Percentiles rank a stretch among this genome's conserved stretches.
Evolutionary conservation across 139 green algal species (phyloP).

Genomic region (Chlorella sp.): DNA sequence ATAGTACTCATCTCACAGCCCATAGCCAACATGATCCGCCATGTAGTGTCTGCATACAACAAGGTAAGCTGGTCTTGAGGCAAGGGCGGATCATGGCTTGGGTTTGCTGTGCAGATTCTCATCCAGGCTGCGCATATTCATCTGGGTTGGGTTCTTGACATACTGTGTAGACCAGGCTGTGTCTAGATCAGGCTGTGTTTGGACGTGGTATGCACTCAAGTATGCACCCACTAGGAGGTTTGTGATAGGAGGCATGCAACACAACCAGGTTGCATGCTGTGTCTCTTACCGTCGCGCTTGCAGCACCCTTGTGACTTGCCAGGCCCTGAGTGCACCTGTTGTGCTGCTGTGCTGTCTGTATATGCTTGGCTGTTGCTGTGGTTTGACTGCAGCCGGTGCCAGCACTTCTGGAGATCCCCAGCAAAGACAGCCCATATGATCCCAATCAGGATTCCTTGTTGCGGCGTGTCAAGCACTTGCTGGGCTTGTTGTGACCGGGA

Average conservation of each 20-base stretch:
- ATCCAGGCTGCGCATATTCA: not conserved
- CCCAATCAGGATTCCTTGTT: slow-evolving; percentile 90
- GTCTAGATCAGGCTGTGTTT: too few relatives aligned
- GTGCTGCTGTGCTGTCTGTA: not conserved
- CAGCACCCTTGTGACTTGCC: too few relatives aligned
- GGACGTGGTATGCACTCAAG: too few relatives aligned
- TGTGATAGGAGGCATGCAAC: too few relatives aligned
- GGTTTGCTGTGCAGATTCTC: not conserved
- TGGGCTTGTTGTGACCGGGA: slow-evolving; percentile 44
- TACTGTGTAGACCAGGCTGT: too few relatives aligned
- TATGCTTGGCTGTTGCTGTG: not conserved
- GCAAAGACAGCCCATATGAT: slow-evolving; percentile 93
- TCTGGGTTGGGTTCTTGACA: too few relatives aligned
- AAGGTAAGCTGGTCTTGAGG: slow-evolving; percentile 44
- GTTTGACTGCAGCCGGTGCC: slow-evolving; percentile 61
- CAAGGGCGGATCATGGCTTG: not conserved
- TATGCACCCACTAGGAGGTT: too few relatives aligned
- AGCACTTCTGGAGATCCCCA: slow-evolving; percentile 92
- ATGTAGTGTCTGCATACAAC: slow-evolving; percentile 71
- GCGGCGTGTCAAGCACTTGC: slow-evolving; percentile 84
- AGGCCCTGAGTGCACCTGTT: not conserved
- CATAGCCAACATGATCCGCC: slow-evolving; percentile 80
- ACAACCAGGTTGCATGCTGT: too few relatives aligned
- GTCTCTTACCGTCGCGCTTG: too few relatives aligned
- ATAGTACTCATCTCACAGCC: slow-evolving; percentile 93